Conservation (phyloP, 2,329 filamentous ascomycete species). For the Aspergillus thermomutatus region DNA sequence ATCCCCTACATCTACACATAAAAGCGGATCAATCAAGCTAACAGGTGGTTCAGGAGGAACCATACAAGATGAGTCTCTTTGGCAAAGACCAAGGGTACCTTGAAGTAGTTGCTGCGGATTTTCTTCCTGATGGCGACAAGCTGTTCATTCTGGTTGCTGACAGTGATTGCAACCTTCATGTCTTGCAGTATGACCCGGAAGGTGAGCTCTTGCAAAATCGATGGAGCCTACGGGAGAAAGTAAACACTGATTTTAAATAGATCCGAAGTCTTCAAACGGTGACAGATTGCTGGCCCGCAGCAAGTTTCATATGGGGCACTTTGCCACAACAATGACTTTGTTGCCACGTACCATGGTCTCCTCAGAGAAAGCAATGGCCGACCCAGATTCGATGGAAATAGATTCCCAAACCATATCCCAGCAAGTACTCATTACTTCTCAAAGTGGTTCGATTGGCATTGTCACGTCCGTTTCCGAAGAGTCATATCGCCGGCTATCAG, state of each 20-base stretch:
- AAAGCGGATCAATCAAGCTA: not conserved
- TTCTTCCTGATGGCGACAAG: conserved; percentile 79
- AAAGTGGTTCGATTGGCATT: conserved; percentile 72
- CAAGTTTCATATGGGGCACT: conserved; percentile 82
- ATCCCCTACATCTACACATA: conserved; percentile 1
- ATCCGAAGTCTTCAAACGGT: conserved; percentile 89
- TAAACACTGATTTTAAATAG: conserved; percentile 43
- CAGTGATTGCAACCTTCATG: conserved; percentile 78
- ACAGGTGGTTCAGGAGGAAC: conserved; percentile 63
- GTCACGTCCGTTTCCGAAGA: conserved; percentile 75
- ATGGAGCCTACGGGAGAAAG: not conserved
- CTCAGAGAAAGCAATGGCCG: conserved; percentile 32
- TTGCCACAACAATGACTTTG: conserved; percentile 70
- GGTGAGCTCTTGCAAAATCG: conserved; percentile 55
- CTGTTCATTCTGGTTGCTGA: conserved; percentile 81
- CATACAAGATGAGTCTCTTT: conserved; percentile 90
- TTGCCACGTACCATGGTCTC: conserved; percentile 63
- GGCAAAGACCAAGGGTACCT: conserved; percentile 78
- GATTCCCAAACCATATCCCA: conserved; percentile 35
- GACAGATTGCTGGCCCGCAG: conserved; percentile 81
- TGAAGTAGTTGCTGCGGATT: conserved; percentile 78
- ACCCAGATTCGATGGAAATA: conserved; percentile 38
- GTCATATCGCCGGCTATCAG: conserved; percentile 77
- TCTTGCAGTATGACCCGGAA: conserved; percentile 92
- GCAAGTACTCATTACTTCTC: conserved; percentile 67